These are phyloP conservation scores for Grigorovia transvaalensis DNA, from an alignment of 805 yeast species.

Conservation along the genomic window DNA sequence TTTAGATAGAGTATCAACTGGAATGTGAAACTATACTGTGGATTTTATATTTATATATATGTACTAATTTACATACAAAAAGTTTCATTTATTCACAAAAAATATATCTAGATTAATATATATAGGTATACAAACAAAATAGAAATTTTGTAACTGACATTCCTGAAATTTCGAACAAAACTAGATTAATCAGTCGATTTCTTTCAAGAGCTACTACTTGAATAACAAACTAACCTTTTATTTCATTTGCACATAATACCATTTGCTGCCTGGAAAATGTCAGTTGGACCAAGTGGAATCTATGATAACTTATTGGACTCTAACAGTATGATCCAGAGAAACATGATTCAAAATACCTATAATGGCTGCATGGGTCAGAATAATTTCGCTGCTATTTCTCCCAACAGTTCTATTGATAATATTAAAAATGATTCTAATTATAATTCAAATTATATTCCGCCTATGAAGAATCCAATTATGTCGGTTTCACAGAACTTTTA, in stretches of 20 bases:
- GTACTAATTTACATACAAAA: neutral
- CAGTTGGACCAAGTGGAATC: neutral
- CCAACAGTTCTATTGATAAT: neutral
- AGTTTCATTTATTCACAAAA: neutral
- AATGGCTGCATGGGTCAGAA: no score
- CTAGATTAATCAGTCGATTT: no score
- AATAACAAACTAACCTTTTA: no score
- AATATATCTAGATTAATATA: no score
- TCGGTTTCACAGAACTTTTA: neutral
- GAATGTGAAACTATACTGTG: neutral
- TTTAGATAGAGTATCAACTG: neutral
- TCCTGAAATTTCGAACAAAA: no score
- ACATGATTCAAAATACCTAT: no score
- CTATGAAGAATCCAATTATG: neutral
- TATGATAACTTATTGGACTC: neutral
- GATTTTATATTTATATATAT: neutral
- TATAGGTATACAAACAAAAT: no score
- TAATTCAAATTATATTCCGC: neutral
- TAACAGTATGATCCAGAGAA: neutral
- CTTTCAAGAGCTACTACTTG: no score
- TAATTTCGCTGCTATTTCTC: neutral
- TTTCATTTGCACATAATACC: no score
- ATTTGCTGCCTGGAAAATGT: neutral
- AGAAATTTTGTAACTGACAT: no score
- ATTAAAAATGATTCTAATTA: neutral